These are phyloP conservation scores for Wallacemonas collosoma DNA, from an alignment of 208 protist species.

Conservation along the genomic window DNA sequence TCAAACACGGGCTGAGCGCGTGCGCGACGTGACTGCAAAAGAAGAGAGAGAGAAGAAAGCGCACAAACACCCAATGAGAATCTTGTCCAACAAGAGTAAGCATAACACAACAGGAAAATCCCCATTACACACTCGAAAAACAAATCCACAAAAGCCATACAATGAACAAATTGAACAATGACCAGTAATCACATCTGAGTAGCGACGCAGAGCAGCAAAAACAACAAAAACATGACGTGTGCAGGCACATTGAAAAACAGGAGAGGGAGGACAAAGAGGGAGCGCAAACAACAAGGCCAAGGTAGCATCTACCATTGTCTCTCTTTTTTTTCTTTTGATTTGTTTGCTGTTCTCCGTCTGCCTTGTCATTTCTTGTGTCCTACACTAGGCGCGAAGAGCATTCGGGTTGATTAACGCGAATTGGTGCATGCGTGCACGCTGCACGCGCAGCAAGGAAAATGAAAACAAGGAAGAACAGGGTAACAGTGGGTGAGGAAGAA, in stretches of 20 bases:
- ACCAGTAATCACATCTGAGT: not conserved
- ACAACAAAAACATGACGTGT: not conserved
- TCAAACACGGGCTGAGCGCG: too few species aligned
- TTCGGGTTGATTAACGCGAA: not conserved
- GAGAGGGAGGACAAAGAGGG: too few species aligned
- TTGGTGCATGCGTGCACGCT: not conserved
- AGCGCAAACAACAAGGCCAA: too few species aligned
- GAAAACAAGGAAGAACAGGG: slow-evolving; percentile 6
- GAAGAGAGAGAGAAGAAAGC: too few species aligned
- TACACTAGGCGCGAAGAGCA: not conserved
- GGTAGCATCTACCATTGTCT: too few species aligned
- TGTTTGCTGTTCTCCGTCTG: not conserved
- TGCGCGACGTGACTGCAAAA: too few species aligned
- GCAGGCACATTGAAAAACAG: not conserved
- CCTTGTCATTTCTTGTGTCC: not conserved
- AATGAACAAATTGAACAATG: not conserved
- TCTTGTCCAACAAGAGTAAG: not conserved
- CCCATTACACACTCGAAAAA: slow-evolving; percentile 16
- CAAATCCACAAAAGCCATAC: not conserved
- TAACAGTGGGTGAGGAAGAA: not conserved
- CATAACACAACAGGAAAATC: slow-evolving; percentile 7
- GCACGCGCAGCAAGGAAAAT: not conserved
- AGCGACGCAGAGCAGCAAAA: not conserved
- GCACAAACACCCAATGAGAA: too few species aligned
- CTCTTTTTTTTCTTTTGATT: not conserved